phyloP scores from a whole-genome alignment of 1,139 yeast species.

The Kazachstania sp. region DNA sequence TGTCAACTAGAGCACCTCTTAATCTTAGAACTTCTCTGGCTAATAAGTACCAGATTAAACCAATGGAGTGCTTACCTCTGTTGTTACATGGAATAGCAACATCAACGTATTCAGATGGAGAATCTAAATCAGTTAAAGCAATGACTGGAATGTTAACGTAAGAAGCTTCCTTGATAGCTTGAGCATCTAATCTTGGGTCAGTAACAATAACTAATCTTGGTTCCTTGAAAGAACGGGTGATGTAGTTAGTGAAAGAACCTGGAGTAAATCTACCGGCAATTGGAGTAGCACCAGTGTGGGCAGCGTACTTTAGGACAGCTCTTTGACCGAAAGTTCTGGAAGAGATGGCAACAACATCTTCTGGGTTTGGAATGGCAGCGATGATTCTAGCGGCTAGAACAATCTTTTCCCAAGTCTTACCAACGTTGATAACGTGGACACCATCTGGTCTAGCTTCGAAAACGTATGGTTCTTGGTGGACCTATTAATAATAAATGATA shows the following conservation, averaged over 20 bases:
- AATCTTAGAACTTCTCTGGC: constrained; percentile 99
- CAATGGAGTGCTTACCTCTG: constrained; percentile 99
- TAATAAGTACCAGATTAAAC: constrained; percentile 99
- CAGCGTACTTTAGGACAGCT: constrained; percentile 98
- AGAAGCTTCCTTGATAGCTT: constrained; percentile 99
- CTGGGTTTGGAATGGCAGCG: constrained; percentile 98
- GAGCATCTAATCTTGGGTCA: constrained; percentile 99
- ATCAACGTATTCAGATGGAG: constrained; percentile 98
- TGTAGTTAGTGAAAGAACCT: constrained; percentile 99
- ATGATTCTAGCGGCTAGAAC: constrained; percentile 99
- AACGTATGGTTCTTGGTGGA: constrained; percentile 99
- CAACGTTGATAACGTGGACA: constrained; percentile 95
- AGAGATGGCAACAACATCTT: constrained; percentile 97
- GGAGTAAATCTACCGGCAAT: constrained; percentile 99
- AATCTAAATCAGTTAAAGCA: constrained; percentile 97
- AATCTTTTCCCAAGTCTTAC: constrained; percentile 99
- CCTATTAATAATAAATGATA: constrained; percentile 44
- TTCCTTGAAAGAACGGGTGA: constrained; percentile 99
- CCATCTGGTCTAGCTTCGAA: constrained; percentile 99
- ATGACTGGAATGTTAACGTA: constrained; percentile 99
- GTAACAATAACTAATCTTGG: constrained; percentile 99
- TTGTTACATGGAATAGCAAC: constrained; percentile 99
- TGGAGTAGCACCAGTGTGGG: constrained; percentile 99
- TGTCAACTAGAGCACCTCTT: constrained; percentile 96
- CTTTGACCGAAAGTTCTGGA: constrained; percentile 99